A percentile compares a stretch with the other conserved stretches of the same genome.
phyloP scores from a whole-genome alignment of 2,329 filamentous ascomycete genomes.

The Bipolaris oryzae region DNA sequence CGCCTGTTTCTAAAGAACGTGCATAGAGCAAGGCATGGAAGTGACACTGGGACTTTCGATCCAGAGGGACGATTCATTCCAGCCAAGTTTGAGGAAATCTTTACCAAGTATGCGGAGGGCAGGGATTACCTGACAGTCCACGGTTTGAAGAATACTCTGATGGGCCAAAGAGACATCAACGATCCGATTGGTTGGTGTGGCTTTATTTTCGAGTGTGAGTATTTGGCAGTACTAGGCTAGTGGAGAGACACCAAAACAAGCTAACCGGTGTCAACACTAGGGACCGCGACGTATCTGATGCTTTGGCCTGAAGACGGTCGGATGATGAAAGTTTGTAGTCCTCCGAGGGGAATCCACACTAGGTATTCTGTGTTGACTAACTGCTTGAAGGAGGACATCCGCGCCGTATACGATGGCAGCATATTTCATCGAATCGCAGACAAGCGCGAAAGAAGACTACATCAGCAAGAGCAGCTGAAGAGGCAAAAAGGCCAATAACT shows the following conservation, averaged over 20 bases:
- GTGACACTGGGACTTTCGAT: conserved; percentile 53
- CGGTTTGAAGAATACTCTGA: conserved; percentile 49
- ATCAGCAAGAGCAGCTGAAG: background rate
- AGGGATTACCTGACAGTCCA: conserved; percentile 49
- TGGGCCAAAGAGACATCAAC: conserved; percentile 49
- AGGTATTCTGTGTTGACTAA: background rate
- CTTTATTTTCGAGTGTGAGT: conserved; percentile 52
- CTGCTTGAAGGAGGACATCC: conserved; percentile 55
- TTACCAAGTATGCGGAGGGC: conserved; percentile 52
- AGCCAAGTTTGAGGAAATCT: conserved; percentile 57
- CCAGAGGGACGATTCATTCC: conserved; percentile 54
- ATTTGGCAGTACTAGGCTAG: background rate
- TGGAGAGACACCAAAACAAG: background rate
- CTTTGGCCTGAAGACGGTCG: conserved; percentile 62
- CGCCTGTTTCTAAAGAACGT: conserved; percentile 50
- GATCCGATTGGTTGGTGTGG: conserved; percentile 57
- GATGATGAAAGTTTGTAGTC: conserved; percentile 53
- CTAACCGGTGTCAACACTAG: conserved; percentile 26
- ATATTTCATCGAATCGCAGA: conserved; percentile 52
- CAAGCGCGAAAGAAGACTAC: conserved; percentile 8
- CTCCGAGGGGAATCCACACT: too few species aligned
- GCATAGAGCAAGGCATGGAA: conserved; percentile 54
- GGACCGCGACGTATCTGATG: conserved; percentile 59
- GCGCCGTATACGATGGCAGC: conserved; percentile 60
- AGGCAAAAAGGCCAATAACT: background rate